Evolutionary conservation across 352 stramenopile genomes (phyloP).

Genomic region (Globisporangium recalcitrans): DNA sequence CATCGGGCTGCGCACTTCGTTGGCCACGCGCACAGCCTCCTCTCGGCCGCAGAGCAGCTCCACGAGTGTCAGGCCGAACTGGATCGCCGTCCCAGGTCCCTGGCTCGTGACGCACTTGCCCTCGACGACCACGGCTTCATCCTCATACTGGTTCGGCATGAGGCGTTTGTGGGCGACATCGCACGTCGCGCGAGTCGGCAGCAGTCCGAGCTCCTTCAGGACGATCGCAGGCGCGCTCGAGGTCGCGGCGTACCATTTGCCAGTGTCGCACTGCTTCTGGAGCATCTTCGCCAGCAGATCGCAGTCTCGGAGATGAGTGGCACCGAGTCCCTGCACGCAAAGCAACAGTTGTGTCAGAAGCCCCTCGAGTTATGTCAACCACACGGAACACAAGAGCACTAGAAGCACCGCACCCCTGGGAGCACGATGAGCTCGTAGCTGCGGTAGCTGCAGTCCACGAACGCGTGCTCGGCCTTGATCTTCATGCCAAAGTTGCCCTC

Average conservation of each 20-base stretch:
- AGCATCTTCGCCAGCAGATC: constrained; percentile 64
- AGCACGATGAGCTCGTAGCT: constrained; percentile 68
- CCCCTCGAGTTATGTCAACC: neutral
- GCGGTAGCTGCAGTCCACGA: constrained; percentile 62
- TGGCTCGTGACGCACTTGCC: constrained; percentile 55
- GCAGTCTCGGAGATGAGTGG: constrained; percentile 40
- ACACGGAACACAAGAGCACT: neutral
- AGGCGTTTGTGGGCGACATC: constrained; percentile 31
- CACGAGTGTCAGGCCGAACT: constrained; percentile 50
- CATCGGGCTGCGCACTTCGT: constrained; percentile 29
- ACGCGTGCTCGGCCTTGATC: constrained; percentile 53
- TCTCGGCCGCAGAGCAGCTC: constrained; percentile 43
- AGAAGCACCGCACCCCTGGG: constrained; percentile 36
- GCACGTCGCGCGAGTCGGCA: constrained; percentile 45
- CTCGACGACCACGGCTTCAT: constrained; percentile 58
- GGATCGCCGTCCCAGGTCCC: constrained; percentile 41
- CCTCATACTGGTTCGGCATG: constrained; percentile 41
- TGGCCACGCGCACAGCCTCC: constrained; percentile 32
- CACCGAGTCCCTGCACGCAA: constrained; percentile 34
- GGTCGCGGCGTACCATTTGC: constrained; percentile 47
- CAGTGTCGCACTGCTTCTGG: constrained; percentile 40
- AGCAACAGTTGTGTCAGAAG: neutral
- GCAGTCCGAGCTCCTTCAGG: constrained; percentile 37
- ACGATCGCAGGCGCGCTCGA: constrained; percentile 45
- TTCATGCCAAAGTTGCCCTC: constrained; percentile 55